phyloP scores from a whole-genome alignment of 1,284 basidiomycete genomes.

The Pascua guehoae region DNA sequence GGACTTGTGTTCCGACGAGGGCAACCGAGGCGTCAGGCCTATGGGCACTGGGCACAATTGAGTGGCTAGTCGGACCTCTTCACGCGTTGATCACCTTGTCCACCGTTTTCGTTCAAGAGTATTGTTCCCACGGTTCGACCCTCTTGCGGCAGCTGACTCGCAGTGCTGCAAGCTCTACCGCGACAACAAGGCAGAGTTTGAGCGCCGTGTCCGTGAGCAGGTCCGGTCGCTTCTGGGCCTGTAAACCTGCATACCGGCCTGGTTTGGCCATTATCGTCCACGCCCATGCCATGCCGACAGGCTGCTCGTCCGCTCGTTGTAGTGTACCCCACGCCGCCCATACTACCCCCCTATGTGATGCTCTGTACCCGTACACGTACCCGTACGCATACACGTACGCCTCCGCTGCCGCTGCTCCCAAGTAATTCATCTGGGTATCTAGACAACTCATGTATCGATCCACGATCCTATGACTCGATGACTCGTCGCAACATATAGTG shows the following conservation, averaged over 20 bases:
- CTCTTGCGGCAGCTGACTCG: not conserved
- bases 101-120: no score
- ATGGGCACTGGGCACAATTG: no score
- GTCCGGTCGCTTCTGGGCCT: conserved; percentile 53
- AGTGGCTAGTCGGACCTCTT: not conserved
- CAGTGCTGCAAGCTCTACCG: conserved; percentile 87
- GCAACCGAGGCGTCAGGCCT: not conserved
- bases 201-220: conserved; percentile 52
- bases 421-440: conserved; percentile 9
- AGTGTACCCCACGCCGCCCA: no score
- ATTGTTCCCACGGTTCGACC: no score
- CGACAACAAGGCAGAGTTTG: conserved; percentile 65
- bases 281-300: no score
- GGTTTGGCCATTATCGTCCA: not conserved
- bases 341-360: not conserved
- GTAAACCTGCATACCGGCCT: conserved; percentile 34
- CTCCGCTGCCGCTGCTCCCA: not conserved
- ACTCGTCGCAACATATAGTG: no score
- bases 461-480: no score
- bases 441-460: conserved; percentile 3
- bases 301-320: no score
- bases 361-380: not conserved
- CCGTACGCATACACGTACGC: not conserved
- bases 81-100: not conserved
- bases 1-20: conserved; percentile 13